These are phyloP conservation scores for Tausonia pullulans DNA, from an alignment of 1,284 basidiomycete genomes.

Conservation along the genomic window DNA sequence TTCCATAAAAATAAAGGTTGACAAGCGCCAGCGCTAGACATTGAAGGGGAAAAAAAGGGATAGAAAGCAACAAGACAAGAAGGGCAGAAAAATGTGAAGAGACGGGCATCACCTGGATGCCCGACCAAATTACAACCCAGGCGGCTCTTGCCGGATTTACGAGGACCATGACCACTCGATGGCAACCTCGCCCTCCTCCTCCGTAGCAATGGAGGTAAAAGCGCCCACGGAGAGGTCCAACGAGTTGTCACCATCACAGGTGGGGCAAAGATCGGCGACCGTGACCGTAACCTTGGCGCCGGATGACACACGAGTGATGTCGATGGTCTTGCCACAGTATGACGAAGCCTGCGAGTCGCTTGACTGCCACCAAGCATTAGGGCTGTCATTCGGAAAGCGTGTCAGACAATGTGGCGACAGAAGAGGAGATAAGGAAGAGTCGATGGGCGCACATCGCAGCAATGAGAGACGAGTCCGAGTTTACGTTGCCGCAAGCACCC, in stretches of 20 bases:
- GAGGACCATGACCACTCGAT: background rate
- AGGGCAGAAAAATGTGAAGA: no score
- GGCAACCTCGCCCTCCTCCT: background rate
- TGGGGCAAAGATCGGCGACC: slow-evolving; percentile 74
- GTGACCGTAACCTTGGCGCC: slow-evolving; percentile 49
- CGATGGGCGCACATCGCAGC: background rate
- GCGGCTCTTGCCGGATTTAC: no score
- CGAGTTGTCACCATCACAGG: slow-evolving; percentile 52
- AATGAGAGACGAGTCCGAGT: slow-evolving; percentile 16
- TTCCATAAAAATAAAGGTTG: no score
- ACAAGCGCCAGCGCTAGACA: no score
- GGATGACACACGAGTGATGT: slow-evolving; percentile 49
- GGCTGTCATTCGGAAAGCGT: slow-evolving; percentile 41
- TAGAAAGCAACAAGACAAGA: no score
- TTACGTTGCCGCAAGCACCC: slow-evolving; percentile 16
- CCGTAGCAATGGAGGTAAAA: slow-evolving; percentile 43
- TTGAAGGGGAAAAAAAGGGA: no score
- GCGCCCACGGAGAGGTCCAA: slow-evolving; percentile 69
- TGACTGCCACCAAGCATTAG: slow-evolving; percentile 6
- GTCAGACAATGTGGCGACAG: background rate
- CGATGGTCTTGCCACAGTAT: slow-evolving; percentile 53
- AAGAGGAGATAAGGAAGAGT: background rate
- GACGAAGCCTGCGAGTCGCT: background rate
- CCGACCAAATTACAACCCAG: no score
- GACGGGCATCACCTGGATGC: no score